Conservation (phyloP, 768 basidiomycete species). For the Tricholoma terreum region DNA sequence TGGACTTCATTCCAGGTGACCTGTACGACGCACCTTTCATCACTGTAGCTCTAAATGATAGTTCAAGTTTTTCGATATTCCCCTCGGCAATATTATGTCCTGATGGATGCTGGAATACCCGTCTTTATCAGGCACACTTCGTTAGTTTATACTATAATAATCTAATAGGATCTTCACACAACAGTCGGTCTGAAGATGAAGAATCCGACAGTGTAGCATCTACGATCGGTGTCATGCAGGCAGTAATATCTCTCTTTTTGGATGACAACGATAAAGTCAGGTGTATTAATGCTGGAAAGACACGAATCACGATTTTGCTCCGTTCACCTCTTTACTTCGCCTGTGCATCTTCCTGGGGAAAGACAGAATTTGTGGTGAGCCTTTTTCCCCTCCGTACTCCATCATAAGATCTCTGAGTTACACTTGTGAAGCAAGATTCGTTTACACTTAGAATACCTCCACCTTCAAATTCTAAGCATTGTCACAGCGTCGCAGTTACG, state of each 20-base stretch:
- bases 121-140: slow-evolving; percentile 77
- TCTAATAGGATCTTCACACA: neutral
- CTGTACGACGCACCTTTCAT: neutral
- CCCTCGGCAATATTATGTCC: slow-evolving; percentile 82
- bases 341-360: slow-evolving; percentile 89
- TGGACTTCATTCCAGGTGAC: slow-evolving; percentile 40
- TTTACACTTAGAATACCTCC: slow-evolving; percentile 90
- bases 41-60: slow-evolving; percentile 8
- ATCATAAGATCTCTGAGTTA: slow-evolving; percentile 20
- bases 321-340: slow-evolving; percentile 92
- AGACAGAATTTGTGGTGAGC: slow-evolving; percentile 92
- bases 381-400: slow-evolving; percentile 9
- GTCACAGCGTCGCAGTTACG: slow-evolving; percentile 83
- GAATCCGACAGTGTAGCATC: slow-evolving; percentile 69
- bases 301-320: slow-evolving; percentile 82
- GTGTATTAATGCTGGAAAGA: slow-evolving; percentile 79
- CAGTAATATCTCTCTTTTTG: slow-evolving; percentile 91
- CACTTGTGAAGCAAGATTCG: slow-evolving; percentile 76
- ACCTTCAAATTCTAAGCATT: slow-evolving; percentile 89
- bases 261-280: slow-evolving; percentile 87
- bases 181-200: slow-evolving; percentile 53
- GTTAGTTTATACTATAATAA: neutral
- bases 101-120: slow-evolving; percentile 97
- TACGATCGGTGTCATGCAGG: slow-evolving; percentile 90
- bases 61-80: slow-evolving; percentile 38